Evolutionary conservation across 2,329 filamentous ascomycete genomes (phyloP).

Genomic region (Fusarium sp.): DNA sequence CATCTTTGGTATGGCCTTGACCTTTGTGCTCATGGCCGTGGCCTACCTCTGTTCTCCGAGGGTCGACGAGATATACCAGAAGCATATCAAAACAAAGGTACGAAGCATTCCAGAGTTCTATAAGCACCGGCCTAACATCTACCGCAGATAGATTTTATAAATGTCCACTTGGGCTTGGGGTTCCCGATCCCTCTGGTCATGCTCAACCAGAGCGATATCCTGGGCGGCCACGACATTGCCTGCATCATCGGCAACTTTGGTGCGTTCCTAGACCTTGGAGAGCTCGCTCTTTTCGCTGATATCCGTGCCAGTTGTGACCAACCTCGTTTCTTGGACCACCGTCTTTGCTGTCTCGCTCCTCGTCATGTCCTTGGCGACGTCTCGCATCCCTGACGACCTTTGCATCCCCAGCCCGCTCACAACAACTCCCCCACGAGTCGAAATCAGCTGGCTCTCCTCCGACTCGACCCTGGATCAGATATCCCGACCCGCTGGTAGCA

Average conservation of each 20-base stretch:
- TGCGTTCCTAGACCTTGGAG: conserved; percentile 40
- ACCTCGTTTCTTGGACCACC: conserved; percentile 50
- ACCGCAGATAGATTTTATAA: conserved; percentile 62
- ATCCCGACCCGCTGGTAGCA: not conserved
- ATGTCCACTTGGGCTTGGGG: conserved; percentile 62
- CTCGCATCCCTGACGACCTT: conserved; percentile 13
- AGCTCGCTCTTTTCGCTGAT: conserved; percentile 18
- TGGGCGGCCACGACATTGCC: conserved; percentile 52
- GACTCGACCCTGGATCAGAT: conserved; percentile 33
- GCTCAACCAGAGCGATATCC: conserved; percentile 52
- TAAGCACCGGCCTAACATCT: conserved; percentile 1
- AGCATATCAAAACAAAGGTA: conserved; percentile 51
- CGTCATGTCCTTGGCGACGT: conserved; percentile 24
- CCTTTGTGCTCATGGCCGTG: conserved; percentile 52
- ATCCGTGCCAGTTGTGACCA: conserved; percentile 48
- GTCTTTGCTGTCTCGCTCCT: conserved; percentile 46
- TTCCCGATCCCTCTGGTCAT: conserved; percentile 64
- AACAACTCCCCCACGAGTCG: conserved; percentile 11
- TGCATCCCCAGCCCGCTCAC: conserved; percentile 8
- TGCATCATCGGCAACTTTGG: conserved; percentile 59
- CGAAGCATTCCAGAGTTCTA: not conserved
- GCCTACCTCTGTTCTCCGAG: conserved; percentile 29
- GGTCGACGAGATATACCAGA: conserved; percentile 46
- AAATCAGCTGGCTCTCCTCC: conserved; percentile 38
- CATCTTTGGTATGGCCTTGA: conserved; percentile 60